These are phyloP conservation scores for Xylaria multiplex DNA, from an alignment of 2,329 filamentous ascomycete genomes.

Conservation along the genomic window DNA sequence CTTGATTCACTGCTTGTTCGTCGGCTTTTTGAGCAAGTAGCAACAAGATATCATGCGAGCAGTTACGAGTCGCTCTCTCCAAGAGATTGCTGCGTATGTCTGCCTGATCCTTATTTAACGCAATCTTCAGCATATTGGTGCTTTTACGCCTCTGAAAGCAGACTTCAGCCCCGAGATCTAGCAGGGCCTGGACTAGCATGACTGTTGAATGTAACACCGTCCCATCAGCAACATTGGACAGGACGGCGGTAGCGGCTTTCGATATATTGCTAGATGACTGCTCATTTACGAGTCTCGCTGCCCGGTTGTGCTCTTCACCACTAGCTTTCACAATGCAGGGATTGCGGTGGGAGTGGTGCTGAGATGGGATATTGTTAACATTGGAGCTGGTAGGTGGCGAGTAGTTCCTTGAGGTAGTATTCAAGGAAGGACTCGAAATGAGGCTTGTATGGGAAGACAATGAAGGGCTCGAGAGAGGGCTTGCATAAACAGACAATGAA, in stretches of 20 bases:
- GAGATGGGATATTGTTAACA: neutral
- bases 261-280: neutral
- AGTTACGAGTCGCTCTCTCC: slow-evolving; percentile 3
- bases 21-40: neutral
- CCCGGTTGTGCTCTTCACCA: neutral
- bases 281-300: neutral
- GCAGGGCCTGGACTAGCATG: slow-evolving; percentile 1
- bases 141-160: slow-evolving; percentile 9
- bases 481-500: neutral
- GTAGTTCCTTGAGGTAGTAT: neutral
- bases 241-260: neutral
- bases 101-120: slow-evolving; percentile 5
- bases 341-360: neutral
- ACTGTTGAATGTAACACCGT: neutral
- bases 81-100: slow-evolving; percentile 6
- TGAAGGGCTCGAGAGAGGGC: neutral
- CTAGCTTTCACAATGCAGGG: neutral
- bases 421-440: neutral
- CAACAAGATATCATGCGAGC: slow-evolving; percentile 3
- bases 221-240: neutral
- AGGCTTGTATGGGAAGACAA: neutral
- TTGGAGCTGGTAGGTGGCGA: neutral
- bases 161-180: slow-evolving; percentile 3
- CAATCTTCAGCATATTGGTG: slow-evolving; percentile 1
- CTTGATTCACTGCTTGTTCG: slow-evolving; percentile 1